Base-by-base conservation (phyloP, 441 rosid genomes). In the Populus trichocarpa region DNA sequence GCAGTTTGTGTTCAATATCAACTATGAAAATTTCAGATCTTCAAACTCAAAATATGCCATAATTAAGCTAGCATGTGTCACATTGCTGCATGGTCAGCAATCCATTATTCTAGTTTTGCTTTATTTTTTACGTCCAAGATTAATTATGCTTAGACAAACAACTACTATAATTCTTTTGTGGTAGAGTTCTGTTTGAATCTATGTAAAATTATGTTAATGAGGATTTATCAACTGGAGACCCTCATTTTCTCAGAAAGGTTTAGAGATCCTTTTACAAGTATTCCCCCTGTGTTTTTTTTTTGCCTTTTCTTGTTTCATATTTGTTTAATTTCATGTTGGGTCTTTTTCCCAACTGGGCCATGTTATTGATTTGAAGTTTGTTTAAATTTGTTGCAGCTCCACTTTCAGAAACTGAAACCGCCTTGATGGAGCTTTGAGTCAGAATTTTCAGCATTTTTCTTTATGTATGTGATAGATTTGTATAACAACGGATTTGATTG, bases 341-440 rank as follows among this genome's bases (percentile, higher is more conserved):
- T 70, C 57, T 25, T 40, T 71, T 57, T 67, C 46, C 63, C 30
- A 12, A 18, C 74, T 71, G 6, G 69, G 38, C 23, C 67, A 26
- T 23, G 61, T 75, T 70, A 53, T 33, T 67, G 66, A 65, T 75
- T 71, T 81, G 63, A 75, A 71, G 36, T 70, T 81, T 78, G 67
- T 76, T 81, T 78, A 32, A 42, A 80, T 35, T 14, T 78, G 68
- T 75, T 89, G 92, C 89, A 96, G 99, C 99, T 85, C 99, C 99
- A 30, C 81, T 96, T 30, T 94, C 98, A 3, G 99, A 96, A 87
- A 96, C 94, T 4, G 99, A 96, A 83, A 85, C 91, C 3, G 98
- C 99, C 69, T 84, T 96, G 86, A 93, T 96, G 98, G 96, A 96
- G 64, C 94, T 91, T 68, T 96, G 89, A 92, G 77, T 79, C 36